phyloP scores from a whole-genome alignment of 2,329 filamentous ascomycete genomes.

The Colletotrichum filicis region DNA sequence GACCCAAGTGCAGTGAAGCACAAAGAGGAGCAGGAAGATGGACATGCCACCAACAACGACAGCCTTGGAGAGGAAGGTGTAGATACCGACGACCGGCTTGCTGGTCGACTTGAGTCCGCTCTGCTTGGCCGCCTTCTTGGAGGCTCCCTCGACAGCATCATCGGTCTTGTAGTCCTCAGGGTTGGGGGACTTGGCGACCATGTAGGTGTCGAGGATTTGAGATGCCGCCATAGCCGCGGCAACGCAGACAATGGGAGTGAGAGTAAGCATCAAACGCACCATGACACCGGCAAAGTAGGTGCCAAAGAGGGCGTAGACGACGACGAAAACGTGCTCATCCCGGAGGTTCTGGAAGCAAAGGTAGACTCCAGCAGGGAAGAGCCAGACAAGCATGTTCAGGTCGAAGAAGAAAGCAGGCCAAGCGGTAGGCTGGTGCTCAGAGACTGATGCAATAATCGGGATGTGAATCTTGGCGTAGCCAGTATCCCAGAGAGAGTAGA shows the following conservation, averaged over 20 bases:
- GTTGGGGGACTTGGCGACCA: conserved; percentile 73
- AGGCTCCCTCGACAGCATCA: conserved; percentile 60
- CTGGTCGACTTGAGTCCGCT: conserved; percentile 75
- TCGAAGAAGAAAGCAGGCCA: conserved; percentile 99
- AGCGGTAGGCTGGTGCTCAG: conserved; percentile 97
- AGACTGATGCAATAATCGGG: conserved; percentile 99
- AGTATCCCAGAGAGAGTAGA: conserved; percentile 99
- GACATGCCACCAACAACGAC: conserved; percentile 79
- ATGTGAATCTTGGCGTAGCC: conserved; percentile 99
- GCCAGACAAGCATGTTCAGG: conserved; percentile 97
- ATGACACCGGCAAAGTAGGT: conserved; percentile 99
- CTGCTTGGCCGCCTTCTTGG: conserved; percentile 65
- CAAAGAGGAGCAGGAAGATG: conserved; percentile 90
- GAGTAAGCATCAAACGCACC: conserved; percentile 97
- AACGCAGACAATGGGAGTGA: conserved; percentile 96
- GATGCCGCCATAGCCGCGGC: conserved; percentile 91
- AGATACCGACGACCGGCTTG: conserved; percentile 84
- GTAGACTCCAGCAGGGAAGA: conserved; percentile 98
- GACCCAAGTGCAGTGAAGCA: conserved; percentile 98
- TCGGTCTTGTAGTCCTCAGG: conserved; percentile 48
- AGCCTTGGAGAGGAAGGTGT: conserved; percentile 81
- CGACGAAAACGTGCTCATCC: conserved; percentile 97
- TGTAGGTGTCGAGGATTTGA: conserved; percentile 87
- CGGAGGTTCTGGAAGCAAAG: conserved; percentile 94
- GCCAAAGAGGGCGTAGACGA: conserved; percentile 95